Evolutionary conservation across 768 basidiomycete genomes (phyloP), one percentile per base, ranked within the genome.

Genomic region (Mycena pura): DNA sequence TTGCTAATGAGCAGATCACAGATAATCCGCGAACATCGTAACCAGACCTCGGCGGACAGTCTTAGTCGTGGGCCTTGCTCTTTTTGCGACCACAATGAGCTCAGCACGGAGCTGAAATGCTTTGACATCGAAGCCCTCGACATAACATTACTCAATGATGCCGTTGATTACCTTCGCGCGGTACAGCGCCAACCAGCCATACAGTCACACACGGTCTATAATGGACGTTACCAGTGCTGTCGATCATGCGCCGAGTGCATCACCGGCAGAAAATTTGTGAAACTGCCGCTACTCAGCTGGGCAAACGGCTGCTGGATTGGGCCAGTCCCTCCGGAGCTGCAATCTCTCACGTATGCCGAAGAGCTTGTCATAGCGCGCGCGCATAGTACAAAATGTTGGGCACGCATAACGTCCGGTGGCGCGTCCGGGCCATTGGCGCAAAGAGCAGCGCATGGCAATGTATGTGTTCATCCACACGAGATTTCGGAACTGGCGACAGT

Each of bases 401-500:
- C n/a, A n/a, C n/a, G n/a, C n/a, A n/a, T n/a, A n/a, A n/a, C n/a
- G n/a, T n/a, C n/a, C n/a, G n/a, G n/a, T n/a, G n/a, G n/a, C n/a
- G n/a, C n/a, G n/a, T n/a, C n/a, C n/a, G n/a, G n/a, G n/a, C n/a
- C n/a, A n/a, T n/a, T n/a, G n/a, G n/a, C n/a, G n/a, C n/a, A n/a
- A n/a, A n/a, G 34, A 36, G 34, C 34, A 17, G 34, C 34, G 17
- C 34, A 36, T n/a, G 61, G 61, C 1, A 63, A 63, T 40, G 62
- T 51, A 5, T 62, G 62, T 32, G 39, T 56, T 11, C 47, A 55
- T n/a, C 60, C 62, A 6, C 63, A 64, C 10, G 52, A 63, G 8
- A 29, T 48, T 28, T 8, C 28, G 3, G 9, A 27, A 45, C 19
- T 27, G 43, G 43, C 25, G n/a, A 45, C 43, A 19, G 19, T 19